These are phyloP conservation scores for Endocarpon pusillum DNA, from an alignment of 495 filamentous ascomycete genomes.

Conservation along the genomic window DNA sequence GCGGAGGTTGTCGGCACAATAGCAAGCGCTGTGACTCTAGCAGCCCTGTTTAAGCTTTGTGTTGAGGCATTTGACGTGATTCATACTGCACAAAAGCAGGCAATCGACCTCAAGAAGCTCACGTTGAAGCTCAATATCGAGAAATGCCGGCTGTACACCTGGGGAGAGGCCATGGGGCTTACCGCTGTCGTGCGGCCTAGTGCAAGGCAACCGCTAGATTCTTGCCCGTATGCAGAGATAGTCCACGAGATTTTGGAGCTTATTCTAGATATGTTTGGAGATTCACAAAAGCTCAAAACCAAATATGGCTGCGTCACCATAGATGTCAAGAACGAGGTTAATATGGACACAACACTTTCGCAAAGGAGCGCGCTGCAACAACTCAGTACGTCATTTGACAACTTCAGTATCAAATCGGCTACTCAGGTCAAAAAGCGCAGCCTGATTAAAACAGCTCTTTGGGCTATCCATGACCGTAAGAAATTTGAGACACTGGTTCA, in stretches of 20 bases:
- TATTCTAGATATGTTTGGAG: not conserved
- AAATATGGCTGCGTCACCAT: not conserved
- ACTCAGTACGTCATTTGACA: not conserved
- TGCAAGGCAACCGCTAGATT: not conserved
- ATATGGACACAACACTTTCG: too few relatives aligned
- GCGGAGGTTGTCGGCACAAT: constrained; percentile 4
- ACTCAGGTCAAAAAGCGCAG: not conserved
- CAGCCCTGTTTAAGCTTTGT: constrained; percentile 4
- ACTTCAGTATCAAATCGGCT: not conserved
- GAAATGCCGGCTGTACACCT: constrained; percentile 6
- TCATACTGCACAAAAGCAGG: constrained; percentile 3
- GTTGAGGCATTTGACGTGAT: constrained; percentile 6
- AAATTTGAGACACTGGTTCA: constrained; percentile 1
- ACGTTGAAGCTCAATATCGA: constrained; percentile 6
- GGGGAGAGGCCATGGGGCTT: constrained; percentile 6
- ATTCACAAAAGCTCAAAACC: not conserved
- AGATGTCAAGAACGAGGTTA: not conserved
- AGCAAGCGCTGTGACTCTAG: constrained; percentile 4
- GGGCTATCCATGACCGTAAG: constrained; percentile 1
- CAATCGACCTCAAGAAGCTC: constrained; percentile 4
- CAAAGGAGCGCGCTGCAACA: not conserved
- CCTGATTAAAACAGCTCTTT: not conserved
- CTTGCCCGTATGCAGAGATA: not conserved
- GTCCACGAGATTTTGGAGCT: not conserved
- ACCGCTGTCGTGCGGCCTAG: not conserved